Conservation (phyloP, 768 basidiomycete species). For the Termitomyces sp. region DNA sequence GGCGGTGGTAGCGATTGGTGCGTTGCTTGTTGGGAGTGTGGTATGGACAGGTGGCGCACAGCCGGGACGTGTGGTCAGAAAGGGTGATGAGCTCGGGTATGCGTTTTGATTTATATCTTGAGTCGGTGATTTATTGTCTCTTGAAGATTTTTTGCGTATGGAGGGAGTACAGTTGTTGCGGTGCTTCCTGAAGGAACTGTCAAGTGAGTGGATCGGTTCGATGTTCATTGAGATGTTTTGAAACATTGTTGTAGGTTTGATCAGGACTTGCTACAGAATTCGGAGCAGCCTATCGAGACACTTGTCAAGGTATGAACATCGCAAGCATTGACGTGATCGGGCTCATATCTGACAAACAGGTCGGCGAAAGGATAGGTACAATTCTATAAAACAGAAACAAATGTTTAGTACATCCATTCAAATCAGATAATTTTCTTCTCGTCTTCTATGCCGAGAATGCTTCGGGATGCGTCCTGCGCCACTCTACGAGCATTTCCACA, state of each 20-base stretch:
- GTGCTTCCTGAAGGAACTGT: constrained; percentile 54
- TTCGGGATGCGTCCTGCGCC: constrained; percentile 32
- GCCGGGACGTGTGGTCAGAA: constrained; percentile 41
- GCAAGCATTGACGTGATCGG: neutral
- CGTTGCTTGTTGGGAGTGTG: constrained; percentile 78
- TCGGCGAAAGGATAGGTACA: constrained; percentile 32
- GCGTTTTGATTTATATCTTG: neutral
- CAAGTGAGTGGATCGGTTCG: constrained; percentile 27
- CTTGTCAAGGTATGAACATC: constrained; percentile 47
- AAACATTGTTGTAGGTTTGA: constrained; percentile 41
- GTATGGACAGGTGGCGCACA: constrained; percentile 54
- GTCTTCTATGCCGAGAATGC: neutral
- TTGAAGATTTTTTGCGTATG: constrained; percentile 59
- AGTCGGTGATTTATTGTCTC: neutral
- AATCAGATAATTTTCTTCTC: neutral
- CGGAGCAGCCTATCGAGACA: constrained; percentile 57
- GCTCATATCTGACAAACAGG: constrained; percentile 17
- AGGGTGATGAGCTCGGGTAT: constrained; percentile 62
- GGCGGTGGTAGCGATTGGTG: constrained; percentile 75
- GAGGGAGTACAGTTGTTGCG: constrained; percentile 68
- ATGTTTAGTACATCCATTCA: neutral
- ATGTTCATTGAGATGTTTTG: neutral
- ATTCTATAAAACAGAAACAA: constrained; percentile 10
- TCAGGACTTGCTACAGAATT: constrained; percentile 55
- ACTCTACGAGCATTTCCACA: constrained; percentile 76